Evolutionary conservation across 2,329 filamentous ascomycete species (phyloP), one percentile per base, ranked within the genome.

Genomic region (Aureobasidium sp.): DNA sequence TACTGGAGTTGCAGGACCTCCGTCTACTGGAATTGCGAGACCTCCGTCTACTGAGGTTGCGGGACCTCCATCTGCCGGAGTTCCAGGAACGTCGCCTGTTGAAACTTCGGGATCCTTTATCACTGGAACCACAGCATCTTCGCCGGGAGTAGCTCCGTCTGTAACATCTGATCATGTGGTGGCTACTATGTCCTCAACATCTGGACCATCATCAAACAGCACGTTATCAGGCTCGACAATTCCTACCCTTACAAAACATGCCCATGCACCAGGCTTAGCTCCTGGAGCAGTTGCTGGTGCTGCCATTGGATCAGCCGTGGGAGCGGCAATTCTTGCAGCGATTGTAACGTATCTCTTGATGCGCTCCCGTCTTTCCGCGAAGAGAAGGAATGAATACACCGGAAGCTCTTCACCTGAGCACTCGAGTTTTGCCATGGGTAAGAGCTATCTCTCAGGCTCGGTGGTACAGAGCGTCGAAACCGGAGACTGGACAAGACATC

Each of bases 401-500:
- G 3, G 29, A 52, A 3, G 30, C n/a, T 11, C 15, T 7, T 3
- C 32, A 27, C 9, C 48, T 11, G 16, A 41, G 2, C 2, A 16
- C 6, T 41, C 39, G 13, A 41, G 2, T 3, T 7, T n/a, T 41
- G 39, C 11, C 10, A 37, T 32, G 30, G 29, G n/a, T 3, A 32
- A 27, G n/a, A 10, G 29, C 11, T 34, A 27, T 9, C 16, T 32
- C 15, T 7, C 44, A 27, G 21, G 4, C 1, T 47, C 44, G 27
- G 44, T 13, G 10, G 21, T 7, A 13, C 2, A 47, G 21, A 21
- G 21, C 21, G 21, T 21, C 42, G 16, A 10, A 10, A 11, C 25
- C 36, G 16, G 16, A 11, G 44, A 42, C 34, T 65, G 64, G 64
- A 47, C 49, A 30, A 36, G 55, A 7, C 66, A 68, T 44, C 65